phyloP scores from a whole-genome alignment of 805 yeast genomes.

The Wickerhamiella siamensis region DNA sequence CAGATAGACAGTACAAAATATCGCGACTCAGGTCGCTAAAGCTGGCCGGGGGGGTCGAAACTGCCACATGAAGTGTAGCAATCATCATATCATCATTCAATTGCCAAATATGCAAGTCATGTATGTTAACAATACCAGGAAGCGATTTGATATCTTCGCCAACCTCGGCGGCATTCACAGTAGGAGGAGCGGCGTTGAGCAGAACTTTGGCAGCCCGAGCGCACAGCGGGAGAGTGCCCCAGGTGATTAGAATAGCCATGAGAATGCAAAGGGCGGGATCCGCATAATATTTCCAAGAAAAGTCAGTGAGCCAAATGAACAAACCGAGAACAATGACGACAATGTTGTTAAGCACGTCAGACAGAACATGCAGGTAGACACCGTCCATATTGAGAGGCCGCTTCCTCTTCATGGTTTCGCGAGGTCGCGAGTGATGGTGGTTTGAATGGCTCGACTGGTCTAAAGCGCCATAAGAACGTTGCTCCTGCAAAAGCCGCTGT shows the following conservation, averaged over 20 bases:
- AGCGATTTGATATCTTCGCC: conserved; percentile 51
- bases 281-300: conserved; percentile 68
- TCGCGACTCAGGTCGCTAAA: conserved; percentile 59
- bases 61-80: conserved; percentile 79
- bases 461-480: conserved; percentile 1
- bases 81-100: conserved; percentile 73
- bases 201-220: conserved; percentile 73
- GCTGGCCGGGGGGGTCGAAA: conserved; percentile 46
- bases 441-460: conserved; percentile 15
- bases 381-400: conserved; percentile 95
- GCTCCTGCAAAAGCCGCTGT: conserved; percentile 11
- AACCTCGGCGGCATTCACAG: conserved; percentile 61
- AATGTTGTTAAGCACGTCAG: conserved; percentile 89
- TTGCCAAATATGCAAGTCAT: conserved; percentile 95
- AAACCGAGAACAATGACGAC: conserved; percentile 86
- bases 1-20: conserved; percentile 67
- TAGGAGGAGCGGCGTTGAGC: conserved; percentile 85
- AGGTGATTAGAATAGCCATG: conserved; percentile 76
- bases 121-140: conserved; percentile 68
- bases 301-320: conserved; percentile 88
- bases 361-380: conserved; percentile 85
- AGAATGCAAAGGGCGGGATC: conserved; percentile 80
- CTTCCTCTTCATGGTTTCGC: conserved; percentile 16
- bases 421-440: conserved; percentile 23
- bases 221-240: conserved; percentile 84